Conservation (phyloP, 2,329 filamentous ascomycete species). For the Epichloe hybrida region DNA sequence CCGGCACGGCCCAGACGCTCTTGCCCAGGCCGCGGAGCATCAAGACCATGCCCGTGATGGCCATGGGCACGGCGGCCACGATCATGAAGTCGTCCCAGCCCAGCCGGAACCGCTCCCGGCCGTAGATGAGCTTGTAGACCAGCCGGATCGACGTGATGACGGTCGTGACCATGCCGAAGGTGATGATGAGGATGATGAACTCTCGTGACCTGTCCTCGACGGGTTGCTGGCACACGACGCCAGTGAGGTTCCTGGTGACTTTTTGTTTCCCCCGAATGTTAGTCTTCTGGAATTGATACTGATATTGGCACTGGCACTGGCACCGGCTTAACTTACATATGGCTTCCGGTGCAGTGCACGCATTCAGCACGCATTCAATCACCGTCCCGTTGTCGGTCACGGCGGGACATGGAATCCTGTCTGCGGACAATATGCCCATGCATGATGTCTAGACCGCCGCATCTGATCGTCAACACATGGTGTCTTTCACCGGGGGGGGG, state of each 20-base stretch:
- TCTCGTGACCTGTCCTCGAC: neutral
- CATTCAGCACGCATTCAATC: no score
- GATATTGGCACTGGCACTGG: no score
- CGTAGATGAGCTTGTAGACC: neutral
- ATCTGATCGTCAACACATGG: no score
- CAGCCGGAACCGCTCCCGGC: neutral
- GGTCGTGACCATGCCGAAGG: neutral
- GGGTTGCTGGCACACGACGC: slow-evolving; percentile 22
- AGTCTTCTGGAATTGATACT: no score
- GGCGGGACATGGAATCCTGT: no score
- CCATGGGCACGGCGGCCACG: neutral
- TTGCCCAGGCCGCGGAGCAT: neutral
- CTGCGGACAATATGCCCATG: no score
- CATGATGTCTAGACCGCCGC: no score
- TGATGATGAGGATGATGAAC: neutral
- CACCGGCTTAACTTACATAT: no score
- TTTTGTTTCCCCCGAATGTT: slow-evolving; percentile 24
- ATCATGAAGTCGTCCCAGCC: neutral
- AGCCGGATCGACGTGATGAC: neutral
- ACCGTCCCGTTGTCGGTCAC: no score
- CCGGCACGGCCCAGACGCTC: neutral
- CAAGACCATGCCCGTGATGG: neutral
- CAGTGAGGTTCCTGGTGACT: slow-evolving; percentile 21
- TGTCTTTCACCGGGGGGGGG: no score
- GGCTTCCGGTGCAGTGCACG: no score